These are phyloP conservation scores for Carallia pectinifolia DNA, from an alignment of 345 rosid genomes.

Conservation along the genomic window DNA sequence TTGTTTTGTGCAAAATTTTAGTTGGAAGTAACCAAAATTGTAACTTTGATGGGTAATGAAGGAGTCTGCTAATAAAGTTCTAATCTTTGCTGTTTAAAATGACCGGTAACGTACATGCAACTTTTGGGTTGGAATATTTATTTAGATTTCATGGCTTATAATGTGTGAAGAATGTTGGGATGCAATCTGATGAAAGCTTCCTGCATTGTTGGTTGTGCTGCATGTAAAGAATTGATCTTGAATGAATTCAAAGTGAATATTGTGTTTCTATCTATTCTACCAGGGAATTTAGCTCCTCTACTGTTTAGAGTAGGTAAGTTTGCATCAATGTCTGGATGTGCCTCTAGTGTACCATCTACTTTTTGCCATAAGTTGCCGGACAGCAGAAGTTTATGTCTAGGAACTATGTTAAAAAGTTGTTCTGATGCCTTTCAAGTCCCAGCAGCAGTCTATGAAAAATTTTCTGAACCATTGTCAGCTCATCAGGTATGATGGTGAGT, in stretches of 20 bases:
- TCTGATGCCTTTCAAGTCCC: slow-evolving; percentile 15
- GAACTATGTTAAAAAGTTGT: slow-evolving; percentile 20
- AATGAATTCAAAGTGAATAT: too few species aligned
- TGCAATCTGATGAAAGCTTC: too few species aligned
- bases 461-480: slow-evolving; percentile 30
- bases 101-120: too few species aligned
- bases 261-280: neutral
- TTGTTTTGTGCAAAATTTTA: neutral
- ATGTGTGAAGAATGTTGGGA: too few species aligned
- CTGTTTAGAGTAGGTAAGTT: slow-evolving; percentile 28
- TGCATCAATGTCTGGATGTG: slow-evolving; percentile 14
- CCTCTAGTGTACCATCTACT: neutral
- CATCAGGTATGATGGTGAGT: slow-evolving; percentile 89
- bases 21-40: neutral
- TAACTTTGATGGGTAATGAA: neutral
- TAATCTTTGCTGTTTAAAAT: too few species aligned
- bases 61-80: neutral
- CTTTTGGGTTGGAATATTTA: too few species aligned
- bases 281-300: slow-evolving; percentile 13
- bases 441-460: neutral
- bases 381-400: neutral
- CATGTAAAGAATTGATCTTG: too few species aligned
- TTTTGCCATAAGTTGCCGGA: slow-evolving; percentile 1
- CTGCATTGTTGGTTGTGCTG: too few species aligned
- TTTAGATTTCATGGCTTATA: too few species aligned